These are phyloP conservation scores for Marsdenia floribunda DNA, from an alignment of 257 asterid genomes.

Conservation along the genomic window DNA sequence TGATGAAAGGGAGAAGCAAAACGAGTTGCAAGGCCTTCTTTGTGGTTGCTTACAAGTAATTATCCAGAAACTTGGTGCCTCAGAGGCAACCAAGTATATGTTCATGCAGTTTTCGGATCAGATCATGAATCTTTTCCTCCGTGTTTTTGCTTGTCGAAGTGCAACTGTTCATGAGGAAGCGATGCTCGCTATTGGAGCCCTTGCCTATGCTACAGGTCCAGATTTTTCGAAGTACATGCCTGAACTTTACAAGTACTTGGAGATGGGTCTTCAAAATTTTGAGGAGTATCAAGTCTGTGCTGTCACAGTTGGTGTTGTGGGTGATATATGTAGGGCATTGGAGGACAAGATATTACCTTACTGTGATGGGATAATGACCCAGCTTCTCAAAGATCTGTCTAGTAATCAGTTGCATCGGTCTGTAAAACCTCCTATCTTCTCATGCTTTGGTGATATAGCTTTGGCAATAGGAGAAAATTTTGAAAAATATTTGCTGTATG, in stretches of 20 bases:
- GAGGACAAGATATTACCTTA: constrained; percentile 29
- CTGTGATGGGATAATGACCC: constrained; percentile 31
- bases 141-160: constrained; percentile 29
- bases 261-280: constrained; percentile 33
- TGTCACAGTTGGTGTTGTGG: constrained; percentile 30
- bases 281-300: constrained; percentile 34
- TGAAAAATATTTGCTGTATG: constrained; percentile 26
- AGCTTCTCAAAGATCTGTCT: constrained; percentile 24
- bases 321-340: constrained; percentile 29
- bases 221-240: constrained; percentile 26
- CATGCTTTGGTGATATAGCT: constrained; percentile 30
- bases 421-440: constrained; percentile 32
- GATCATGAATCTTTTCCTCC: constrained; percentile 24
- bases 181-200: constrained; percentile 31
- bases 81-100: constrained; percentile 19
- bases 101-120: constrained; percentile 25
- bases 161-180: constrained; percentile 32
- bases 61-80: constrained; percentile 25
- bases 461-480: constrained; percentile 30
- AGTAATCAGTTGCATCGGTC: constrained; percentile 29
- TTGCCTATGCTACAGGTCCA: constrained; percentile 26
- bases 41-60: constrained; percentile 29
- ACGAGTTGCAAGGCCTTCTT: constrained; percentile 27
- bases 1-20: constrained; percentile 30
- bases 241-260: constrained; percentile 26